Conservation (phyloP, 2,329 filamentous ascomycete species). For the Fusarium sp. region DNA sequence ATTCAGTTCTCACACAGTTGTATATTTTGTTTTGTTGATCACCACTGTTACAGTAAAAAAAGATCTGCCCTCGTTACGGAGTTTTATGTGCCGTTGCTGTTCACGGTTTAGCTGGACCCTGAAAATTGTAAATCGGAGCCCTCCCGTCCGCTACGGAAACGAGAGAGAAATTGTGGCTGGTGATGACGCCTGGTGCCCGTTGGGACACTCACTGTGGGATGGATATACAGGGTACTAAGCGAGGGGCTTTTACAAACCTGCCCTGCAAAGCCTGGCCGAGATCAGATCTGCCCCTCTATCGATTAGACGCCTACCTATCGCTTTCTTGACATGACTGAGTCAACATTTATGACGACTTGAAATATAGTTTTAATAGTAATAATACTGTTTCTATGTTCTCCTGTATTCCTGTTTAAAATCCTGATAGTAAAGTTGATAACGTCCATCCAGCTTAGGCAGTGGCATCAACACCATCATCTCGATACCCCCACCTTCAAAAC, state of each 20-base stretch:
- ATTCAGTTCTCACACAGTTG: not conserved
- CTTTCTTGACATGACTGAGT: not conserved
- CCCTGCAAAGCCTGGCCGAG: not conserved
- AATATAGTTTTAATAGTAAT: not conserved
- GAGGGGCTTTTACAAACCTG: conserved; percentile 27
- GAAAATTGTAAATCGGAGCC: conserved; percentile 18
- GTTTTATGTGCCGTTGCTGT: not conserved
- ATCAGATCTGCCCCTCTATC: conserved; percentile 29
- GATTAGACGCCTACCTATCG: conserved; percentile 14
- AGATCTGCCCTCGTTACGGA: not conserved
- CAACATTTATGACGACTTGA: not conserved
- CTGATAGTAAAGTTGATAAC: not conserved
- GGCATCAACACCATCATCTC: conserved; percentile 11
- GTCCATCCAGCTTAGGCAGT: not conserved
- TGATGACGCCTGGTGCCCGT: conserved; percentile 14
- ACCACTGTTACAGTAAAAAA: not conserved
- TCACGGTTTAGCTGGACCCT: conserved; percentile 28
- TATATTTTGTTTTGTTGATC: not conserved
- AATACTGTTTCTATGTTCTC: rapidly evolving
- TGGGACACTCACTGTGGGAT: not conserved
- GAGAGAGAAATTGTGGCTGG: conserved; percentile 16
- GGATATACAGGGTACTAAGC: conserved; percentile 14
- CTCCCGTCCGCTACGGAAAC: conserved; percentile 12
- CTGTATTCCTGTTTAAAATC: not conserved
- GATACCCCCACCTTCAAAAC: conserved; percentile 21